Percentiles rank a stretch among this genome's conserved stretches.
phyloP scores from a whole-genome alignment of 1,139 yeast genomes.

The Lodderomyces jiufengensis region DNA sequence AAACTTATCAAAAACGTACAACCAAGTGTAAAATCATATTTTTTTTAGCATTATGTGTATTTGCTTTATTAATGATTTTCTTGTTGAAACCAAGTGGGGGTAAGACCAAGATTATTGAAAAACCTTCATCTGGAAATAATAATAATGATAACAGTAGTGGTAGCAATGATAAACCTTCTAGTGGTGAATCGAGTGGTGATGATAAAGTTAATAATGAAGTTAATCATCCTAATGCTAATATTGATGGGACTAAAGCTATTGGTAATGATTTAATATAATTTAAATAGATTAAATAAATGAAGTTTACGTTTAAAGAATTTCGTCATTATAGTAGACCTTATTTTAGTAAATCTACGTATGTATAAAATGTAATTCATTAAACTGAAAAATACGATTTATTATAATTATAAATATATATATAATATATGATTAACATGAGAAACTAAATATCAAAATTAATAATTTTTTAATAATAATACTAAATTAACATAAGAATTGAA shows the following conservation, averaged over 20 bases:
- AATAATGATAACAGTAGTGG: background rate
- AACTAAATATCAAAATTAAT: constrained; percentile 2
- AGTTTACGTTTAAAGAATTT: too few species aligned
- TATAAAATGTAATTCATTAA: too few species aligned
- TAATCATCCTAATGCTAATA: constrained; percentile 6
- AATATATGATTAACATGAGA: too few species aligned
- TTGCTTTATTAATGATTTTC: constrained; percentile 68
- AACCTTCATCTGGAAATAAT: constrained; percentile 13
- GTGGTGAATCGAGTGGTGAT: constrained; percentile 2
- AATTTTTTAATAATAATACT: constrained; percentile 1
- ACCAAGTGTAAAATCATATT: constrained; percentile 88
- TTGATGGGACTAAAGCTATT: constrained; percentile 1
- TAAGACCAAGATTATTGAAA: constrained; percentile 21
- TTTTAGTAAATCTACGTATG: too few species aligned
- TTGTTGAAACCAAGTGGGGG: constrained; percentile 56
- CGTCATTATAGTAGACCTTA: too few species aligned
- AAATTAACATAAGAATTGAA: constrained; percentile 4
- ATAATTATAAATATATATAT: too few species aligned
- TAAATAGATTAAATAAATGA: too few species aligned
- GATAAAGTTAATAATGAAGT: constrained; percentile 4
- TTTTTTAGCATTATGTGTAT: constrained; percentile 63
- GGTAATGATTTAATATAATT: background rate
- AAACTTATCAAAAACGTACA: constrained; percentile 78
- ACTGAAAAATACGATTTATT: too few species aligned
- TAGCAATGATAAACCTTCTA: constrained; percentile 6